phyloP scores from a whole-genome alignment of 2,329 filamentous ascomycete genomes.

The Penicillium sp. region DNA sequence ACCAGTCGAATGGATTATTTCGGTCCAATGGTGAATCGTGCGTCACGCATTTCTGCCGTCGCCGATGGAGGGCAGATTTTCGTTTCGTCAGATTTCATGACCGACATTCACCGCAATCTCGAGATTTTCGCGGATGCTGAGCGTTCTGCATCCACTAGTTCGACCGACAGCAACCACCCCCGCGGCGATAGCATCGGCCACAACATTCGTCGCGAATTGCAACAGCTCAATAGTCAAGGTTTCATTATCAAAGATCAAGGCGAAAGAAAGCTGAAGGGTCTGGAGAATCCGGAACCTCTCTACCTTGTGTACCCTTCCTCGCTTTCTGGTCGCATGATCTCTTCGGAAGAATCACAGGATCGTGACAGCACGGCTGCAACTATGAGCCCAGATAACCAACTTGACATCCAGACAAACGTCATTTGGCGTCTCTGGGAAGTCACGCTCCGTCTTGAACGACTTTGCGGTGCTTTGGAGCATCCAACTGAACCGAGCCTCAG shows the following conservation, averaged over 20 bases:
- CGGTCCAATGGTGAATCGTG: conserved; percentile 97
- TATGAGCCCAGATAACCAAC: conserved; percentile 60
- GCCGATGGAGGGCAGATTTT: conserved; percentile 97
- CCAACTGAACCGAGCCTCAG: conserved; percentile 63
- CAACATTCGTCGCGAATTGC: conserved; percentile 80
- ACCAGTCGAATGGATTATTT: conserved; percentile 99
- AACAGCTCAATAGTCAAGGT: conserved; percentile 82
- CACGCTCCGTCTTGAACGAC: conserved; percentile 83
- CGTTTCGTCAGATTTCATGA: conserved; percentile 94
- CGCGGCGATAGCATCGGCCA: conserved; percentile 68
- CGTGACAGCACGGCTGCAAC: conserved; percentile 50
- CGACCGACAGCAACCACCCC: conserved; percentile 71
- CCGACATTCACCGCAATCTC: conserved; percentile 86
- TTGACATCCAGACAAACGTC: conserved; percentile 78
- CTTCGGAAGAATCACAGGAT: conserved; percentile 49
- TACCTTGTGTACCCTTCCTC: conserved; percentile 94
- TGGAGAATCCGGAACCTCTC: conserved; percentile 94
- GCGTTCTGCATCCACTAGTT: conserved; percentile 63
- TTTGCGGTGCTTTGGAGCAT: conserved; percentile 84
- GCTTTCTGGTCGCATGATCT: conserved; percentile 66
- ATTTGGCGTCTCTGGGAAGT: conserved; percentile 90
- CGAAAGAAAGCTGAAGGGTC: conserved; percentile 89
- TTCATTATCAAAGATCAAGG: conserved; percentile 97
- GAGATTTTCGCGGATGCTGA: conserved; percentile 88
- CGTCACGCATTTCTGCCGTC: conserved; percentile 87